Evolutionary conservation across 2,329 filamentous ascomycete species (phyloP).

Genomic region (Incumbomyces lentus): DNA sequence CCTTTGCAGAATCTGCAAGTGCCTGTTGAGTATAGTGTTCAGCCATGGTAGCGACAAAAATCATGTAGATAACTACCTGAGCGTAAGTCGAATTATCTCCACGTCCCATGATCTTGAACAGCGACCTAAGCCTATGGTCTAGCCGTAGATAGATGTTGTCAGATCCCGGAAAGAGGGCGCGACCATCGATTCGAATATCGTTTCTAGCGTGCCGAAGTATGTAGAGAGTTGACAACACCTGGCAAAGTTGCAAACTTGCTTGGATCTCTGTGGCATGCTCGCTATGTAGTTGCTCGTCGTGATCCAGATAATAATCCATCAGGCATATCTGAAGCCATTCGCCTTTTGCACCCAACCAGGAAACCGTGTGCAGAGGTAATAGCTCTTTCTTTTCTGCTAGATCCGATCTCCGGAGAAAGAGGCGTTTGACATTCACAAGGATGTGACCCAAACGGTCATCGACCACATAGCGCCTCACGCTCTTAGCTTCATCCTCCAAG

Average conservation of each 20-base stretch:
- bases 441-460: neutral
- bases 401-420: neutral
- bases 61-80: neutral
- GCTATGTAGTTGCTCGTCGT: neutral
- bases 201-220: neutral
- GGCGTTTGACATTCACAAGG: neutral
- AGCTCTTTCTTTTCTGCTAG: neutral
- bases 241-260: neutral
- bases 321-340: conserved; percentile 1
- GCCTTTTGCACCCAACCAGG: neutral
- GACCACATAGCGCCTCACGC: neutral
- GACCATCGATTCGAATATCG: neutral
- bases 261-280: neutral
- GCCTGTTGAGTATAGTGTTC: neutral
- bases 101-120: neutral
- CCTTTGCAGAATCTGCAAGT: neutral
- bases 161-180: neutral
- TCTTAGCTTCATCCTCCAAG: neutral
- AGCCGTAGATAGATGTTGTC: neutral
- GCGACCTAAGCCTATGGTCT: neutral
- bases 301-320: neutral
- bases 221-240: neutral
- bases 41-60: neutral
- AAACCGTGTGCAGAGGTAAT: neutral
- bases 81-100: neutral